Conservation (phyloP, 495 filamentous ascomycete species). For the Talaromyces ruber region DNA sequence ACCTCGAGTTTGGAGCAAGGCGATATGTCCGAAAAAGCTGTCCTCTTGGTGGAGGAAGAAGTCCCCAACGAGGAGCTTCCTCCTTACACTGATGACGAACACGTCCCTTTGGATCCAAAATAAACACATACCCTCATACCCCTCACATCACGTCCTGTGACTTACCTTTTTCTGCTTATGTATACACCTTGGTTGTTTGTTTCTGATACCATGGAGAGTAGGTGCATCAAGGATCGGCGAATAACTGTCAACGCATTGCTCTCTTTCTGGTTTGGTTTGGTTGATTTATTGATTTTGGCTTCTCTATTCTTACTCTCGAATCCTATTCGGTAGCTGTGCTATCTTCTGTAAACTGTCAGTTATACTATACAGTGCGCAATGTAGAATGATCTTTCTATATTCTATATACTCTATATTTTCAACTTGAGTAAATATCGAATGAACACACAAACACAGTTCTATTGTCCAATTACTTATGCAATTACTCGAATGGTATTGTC, state of each 20-base stretch:
- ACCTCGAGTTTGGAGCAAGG: constrained; percentile 26
- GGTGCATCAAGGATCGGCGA: constrained; percentile 3
- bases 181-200: constrained; percentile 8
- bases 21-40: constrained; percentile 30
- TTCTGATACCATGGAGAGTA: constrained; percentile 6
- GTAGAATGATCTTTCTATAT: not conserved
- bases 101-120: constrained; percentile 19
- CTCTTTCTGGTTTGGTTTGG: not conserved
- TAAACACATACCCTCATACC: constrained; percentile 9
- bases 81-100: constrained; percentile 24
- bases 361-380: not conserved
- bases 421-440: not conserved
- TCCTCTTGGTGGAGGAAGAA: constrained; percentile 24
- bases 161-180: constrained; percentile 6
- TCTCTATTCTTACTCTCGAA: not conserved
- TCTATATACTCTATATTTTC: not conserved
- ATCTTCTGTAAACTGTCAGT: not conserved
- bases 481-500: not conserved
- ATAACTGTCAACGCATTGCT: not conserved
- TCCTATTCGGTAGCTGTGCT: not conserved
- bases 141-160: not conserved
- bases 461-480: not conserved
- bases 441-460: not conserved
- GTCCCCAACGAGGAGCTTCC: constrained; percentile 19
- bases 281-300: not conserved